Evolutionary conservation across 2,329 filamentous ascomycete species (phyloP).

Genomic region (Sordariomycetes sp.): DNA sequence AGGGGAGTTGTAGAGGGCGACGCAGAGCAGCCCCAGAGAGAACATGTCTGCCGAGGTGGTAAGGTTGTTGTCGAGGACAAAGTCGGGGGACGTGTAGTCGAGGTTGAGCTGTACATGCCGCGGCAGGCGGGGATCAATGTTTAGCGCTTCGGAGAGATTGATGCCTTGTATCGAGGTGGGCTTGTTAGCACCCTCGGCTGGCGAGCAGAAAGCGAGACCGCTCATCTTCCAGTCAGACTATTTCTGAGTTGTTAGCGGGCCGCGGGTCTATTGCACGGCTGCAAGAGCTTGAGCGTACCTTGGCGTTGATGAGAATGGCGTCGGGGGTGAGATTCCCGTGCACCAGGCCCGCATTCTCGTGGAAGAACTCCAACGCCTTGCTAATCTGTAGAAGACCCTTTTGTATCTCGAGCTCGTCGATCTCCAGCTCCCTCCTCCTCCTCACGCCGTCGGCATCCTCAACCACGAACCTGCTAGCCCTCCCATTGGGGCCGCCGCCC

Average conservation of each 20-base stretch:
- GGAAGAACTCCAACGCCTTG: conserved; percentile 88
- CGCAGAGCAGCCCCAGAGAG: conserved; percentile 75
- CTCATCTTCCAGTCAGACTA: conserved; percentile 97
- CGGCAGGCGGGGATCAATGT: conserved; percentile 75
- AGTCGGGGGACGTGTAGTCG: conserved; percentile 90
- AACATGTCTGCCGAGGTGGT: conserved; percentile 84
- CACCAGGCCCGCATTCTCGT: conserved; percentile 86
- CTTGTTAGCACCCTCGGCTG: conserved; percentile 61
- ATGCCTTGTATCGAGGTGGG: conserved; percentile 67
- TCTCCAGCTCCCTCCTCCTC: conserved; percentile 70
- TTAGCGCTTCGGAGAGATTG: conserved; percentile 69
- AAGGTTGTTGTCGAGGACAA: conserved; percentile 81
- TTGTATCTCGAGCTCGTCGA: conserved; percentile 95
- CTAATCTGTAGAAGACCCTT: conserved; percentile 88
- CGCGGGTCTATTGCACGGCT: too few species aligned
- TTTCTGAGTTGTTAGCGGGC: conserved; percentile 5
- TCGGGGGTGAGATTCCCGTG: conserved; percentile 93
- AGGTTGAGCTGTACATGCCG: conserved; percentile 75
- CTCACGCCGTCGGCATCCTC: conserved; percentile 65
- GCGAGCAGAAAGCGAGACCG: conserved; percentile 80
- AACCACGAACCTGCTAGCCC: conserved; percentile 66
- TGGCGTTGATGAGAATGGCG: conserved; percentile 84
- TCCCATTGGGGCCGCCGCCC: conserved; percentile 50
- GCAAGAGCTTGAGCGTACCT: conserved; percentile 31
- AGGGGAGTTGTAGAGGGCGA: conserved; percentile 89